Evolutionary conservation across 805 yeast species (phyloP).

Genomic region (Hanseniaspora clermontiae): DNA sequence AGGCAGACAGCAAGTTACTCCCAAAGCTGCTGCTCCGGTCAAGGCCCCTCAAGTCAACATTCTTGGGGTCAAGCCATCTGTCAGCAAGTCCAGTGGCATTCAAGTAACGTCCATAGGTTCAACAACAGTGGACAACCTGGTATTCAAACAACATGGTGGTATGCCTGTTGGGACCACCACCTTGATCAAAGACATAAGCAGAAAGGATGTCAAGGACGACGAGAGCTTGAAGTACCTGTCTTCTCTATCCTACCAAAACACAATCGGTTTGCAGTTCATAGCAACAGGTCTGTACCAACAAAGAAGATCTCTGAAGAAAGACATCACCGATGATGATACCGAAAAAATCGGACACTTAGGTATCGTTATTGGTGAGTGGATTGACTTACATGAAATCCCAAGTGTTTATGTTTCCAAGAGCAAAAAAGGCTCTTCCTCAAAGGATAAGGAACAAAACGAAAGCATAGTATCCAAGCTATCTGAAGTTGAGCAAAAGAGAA

Average conservation of each 20-base stretch:
- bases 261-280: slow-evolving; percentile 9
- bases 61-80: slow-evolving; percentile 9
- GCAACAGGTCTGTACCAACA: slow-evolving; percentile 12
- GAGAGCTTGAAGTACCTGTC: slow-evolving; percentile 3
- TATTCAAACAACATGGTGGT: slow-evolving; percentile 11
- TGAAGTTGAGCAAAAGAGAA: slow-evolving; percentile 15
- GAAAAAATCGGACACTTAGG: slow-evolving; percentile 10
- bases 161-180: slow-evolving; percentile 10
- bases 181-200: not conserved
- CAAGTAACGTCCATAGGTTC: slow-evolving; percentile 11
- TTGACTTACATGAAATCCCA: slow-evolving; percentile 11
- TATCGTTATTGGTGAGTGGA: slow-evolving; percentile 12
- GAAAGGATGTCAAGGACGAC: slow-evolving; percentile 2
- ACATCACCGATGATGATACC: not conserved
- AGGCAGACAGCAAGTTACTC: slow-evolving; percentile 38
- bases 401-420: slow-evolving; percentile 11
- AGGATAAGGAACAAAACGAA: not conserved
- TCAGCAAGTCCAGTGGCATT: slow-evolving; percentile 10
- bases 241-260: not conserved
- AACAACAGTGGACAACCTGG: slow-evolving; percentile 3
- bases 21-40: slow-evolving; percentile 58
- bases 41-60: not conserved
- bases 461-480: slow-evolving; percentile 14
- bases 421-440: not conserved
- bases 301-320: slow-evolving; percentile 8